These are phyloP conservation scores for Starmerella geochares DNA, from an alignment of 805 yeast genomes.

Conservation along the genomic window DNA sequence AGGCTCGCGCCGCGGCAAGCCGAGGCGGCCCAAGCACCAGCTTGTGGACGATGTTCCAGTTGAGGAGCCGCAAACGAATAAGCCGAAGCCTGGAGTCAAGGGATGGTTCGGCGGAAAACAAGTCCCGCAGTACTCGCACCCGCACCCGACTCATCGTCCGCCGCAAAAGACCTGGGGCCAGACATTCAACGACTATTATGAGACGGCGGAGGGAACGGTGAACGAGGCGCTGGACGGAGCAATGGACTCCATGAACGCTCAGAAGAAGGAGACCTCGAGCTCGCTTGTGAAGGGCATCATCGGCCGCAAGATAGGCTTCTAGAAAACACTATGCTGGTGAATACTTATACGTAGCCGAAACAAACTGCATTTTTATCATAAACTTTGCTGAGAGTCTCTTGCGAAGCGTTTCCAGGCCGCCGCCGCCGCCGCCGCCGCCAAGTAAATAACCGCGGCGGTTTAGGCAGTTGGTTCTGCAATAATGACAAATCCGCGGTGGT, in stretches of 20 bases:
- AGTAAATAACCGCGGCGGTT: no score
- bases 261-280: slow-evolving; percentile 21
- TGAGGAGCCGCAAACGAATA: slow-evolving; percentile 10
- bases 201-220: slow-evolving; percentile 30
- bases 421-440: no score
- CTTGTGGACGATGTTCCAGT: slow-evolving; percentile 17
- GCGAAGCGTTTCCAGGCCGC: no score
- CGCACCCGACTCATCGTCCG: slow-evolving; percentile 3
- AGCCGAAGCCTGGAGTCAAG: not conserved
- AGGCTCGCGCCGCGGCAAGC: slow-evolving; percentile 60
- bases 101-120: slow-evolving; percentile 15
- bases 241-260: slow-evolving; percentile 17
- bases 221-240: slow-evolving; percentile 50
- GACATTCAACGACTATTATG: slow-evolving; percentile 26
- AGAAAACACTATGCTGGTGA: no score
- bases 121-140: slow-evolving; percentile 12
- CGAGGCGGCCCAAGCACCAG: slow-evolving; percentile 30
- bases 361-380: not conserved
- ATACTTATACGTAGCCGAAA: no score
- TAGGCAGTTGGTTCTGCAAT: not conserved
- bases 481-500: slow-evolving; percentile 5
- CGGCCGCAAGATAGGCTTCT: slow-evolving; percentile 25
- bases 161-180: slow-evolving; percentile 27
- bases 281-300: slow-evolving; percentile 22
- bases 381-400: no score